These are phyloP conservation scores for Leccinellum luteum DNA, from an alignment of 768 basidiomycete genomes.

Conservation along the genomic window DNA sequence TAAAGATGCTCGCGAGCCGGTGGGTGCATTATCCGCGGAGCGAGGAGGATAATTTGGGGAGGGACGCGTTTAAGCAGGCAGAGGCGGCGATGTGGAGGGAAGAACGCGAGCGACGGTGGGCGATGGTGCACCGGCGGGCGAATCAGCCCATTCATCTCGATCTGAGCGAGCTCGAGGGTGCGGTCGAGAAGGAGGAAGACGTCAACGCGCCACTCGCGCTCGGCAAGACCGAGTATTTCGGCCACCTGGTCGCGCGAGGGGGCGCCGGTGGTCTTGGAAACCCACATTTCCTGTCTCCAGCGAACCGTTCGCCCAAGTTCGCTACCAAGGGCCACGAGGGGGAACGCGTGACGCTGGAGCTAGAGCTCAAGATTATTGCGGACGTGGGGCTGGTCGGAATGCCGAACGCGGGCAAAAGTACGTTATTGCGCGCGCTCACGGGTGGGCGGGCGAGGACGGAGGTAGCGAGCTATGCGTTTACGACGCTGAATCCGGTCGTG, in stretches of 20 bases:
- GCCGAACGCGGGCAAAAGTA: slow-evolving; percentile 94
- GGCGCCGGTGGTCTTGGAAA: slow-evolving; percentile 86
- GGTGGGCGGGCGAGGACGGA: slow-evolving; percentile 80
- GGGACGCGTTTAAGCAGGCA: slow-evolving; percentile 70
- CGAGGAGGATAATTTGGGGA: slow-evolving; percentile 57
- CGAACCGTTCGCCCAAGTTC: slow-evolving; percentile 81
- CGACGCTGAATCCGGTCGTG: slow-evolving; percentile 91
- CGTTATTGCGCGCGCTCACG: slow-evolving; percentile 84
- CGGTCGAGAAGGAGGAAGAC: slow-evolving; percentile 17
- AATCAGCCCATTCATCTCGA: slow-evolving; percentile 54
- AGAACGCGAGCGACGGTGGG: slow-evolving; percentile 57
- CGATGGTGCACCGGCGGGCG: slow-evolving; percentile 39
- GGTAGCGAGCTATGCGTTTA: slow-evolving; percentile 91
- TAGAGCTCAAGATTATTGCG: slow-evolving; percentile 92
- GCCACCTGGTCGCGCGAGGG: slow-evolving; percentile 70
- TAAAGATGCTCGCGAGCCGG: slow-evolving; percentile 59
- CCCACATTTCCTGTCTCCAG: slow-evolving; percentile 70
- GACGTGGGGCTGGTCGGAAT: slow-evolving; percentile 96
- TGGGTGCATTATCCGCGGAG: slow-evolving; percentile 82
- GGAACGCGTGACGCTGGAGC: slow-evolving; percentile 73
- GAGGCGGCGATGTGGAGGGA: slow-evolving; percentile 58
- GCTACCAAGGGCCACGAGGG: slow-evolving; percentile 74
- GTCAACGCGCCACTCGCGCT: slow-evolving; percentile 58
- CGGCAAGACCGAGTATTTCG: slow-evolving; percentile 49
- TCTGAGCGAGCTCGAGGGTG: slow-evolving; percentile 50